These are phyloP conservation scores for Lineolata rhizophorae DNA, from an alignment of 495 filamentous ascomycete species.

Conservation along the genomic window DNA sequence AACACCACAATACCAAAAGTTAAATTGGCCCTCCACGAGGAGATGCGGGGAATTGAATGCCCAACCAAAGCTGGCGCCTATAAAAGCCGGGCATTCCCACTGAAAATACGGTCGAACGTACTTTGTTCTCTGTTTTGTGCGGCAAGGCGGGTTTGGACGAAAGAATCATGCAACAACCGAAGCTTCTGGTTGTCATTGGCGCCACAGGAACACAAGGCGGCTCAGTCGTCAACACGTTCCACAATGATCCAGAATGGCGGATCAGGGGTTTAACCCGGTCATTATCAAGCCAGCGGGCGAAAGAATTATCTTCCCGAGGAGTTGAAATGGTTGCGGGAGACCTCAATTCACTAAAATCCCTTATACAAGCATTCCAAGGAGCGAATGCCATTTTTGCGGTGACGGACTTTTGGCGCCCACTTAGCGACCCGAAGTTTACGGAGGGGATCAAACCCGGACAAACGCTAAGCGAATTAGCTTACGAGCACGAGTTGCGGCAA, in stretches of 20 bases:
- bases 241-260: conserved; percentile 7
- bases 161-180: too few species aligned
- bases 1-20: too few species aligned
- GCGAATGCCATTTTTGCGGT: conserved; percentile 27
- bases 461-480: conserved; percentile 2
- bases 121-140: too few species aligned
- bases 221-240: conserved; percentile 20
- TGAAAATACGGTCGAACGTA: too few species aligned
- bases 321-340: conserved; percentile 23
- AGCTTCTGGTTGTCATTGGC: conserved; percentile 20
- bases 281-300: conserved; percentile 16
- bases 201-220: conserved; percentile 25
- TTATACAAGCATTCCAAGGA: conserved; percentile 21
- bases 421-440: conserved; percentile 1
- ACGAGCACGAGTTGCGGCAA: conserved; percentile 6
- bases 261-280: conserved; percentile 28
- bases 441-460: background rate
- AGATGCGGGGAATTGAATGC: too few species aligned
- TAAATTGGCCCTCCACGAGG: too few species aligned
- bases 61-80: too few species aligned
- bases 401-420: conserved; percentile 27
- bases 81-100: too few species aligned
- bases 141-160: too few species aligned
- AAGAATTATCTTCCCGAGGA: conserved; percentile 19
- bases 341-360: conserved; percentile 19